phyloP scores from a whole-genome alignment of 2,329 filamentous ascomycete species.

The Rugonectria rugulosa region DNA sequence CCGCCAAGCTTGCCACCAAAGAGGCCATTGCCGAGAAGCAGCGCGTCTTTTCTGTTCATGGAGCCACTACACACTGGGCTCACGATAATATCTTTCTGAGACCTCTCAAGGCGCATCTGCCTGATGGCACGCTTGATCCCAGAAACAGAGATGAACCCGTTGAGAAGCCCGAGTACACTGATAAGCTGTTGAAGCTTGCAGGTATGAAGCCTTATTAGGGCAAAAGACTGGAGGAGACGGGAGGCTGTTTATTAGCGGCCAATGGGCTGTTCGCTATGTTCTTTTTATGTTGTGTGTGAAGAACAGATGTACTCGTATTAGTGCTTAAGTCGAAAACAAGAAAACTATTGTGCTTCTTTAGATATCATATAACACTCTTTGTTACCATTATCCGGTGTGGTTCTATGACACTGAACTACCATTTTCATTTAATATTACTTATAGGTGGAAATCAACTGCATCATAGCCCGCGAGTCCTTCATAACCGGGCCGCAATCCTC shows the following conservation, averaged over 20 bases:
- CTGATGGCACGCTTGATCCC: neutral
- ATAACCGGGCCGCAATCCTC: too few species aligned
- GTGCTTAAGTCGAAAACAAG: too few species aligned
- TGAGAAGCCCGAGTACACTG: neutral
- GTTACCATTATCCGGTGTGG: too few species aligned
- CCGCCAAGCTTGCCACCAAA: neutral
- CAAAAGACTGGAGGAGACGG: neutral
- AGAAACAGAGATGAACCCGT: conserved; percentile 1
- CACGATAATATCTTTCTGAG: neutral
- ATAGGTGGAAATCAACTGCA: too few species aligned
- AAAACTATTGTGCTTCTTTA: too few species aligned
- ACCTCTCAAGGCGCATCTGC: neutral
- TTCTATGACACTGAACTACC: too few species aligned
- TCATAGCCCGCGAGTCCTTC: too few species aligned
- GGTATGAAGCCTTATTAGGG: neutral
- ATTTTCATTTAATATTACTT: too few species aligned
- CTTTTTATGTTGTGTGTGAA: too few species aligned
- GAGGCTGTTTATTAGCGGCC: too few species aligned
- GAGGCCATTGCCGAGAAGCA: neutral
- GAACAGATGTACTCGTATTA: too few species aligned
- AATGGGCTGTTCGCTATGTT: neutral
- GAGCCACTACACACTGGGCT: neutral
- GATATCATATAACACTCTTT: too few species aligned
- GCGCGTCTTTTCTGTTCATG: neutral
- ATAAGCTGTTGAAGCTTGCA: conserved; percentile 3